Evolutionary conservation across 768 basidiomycete genomes (phyloP).

Genomic region (Pleurotus salmoneostramineus): DNA sequence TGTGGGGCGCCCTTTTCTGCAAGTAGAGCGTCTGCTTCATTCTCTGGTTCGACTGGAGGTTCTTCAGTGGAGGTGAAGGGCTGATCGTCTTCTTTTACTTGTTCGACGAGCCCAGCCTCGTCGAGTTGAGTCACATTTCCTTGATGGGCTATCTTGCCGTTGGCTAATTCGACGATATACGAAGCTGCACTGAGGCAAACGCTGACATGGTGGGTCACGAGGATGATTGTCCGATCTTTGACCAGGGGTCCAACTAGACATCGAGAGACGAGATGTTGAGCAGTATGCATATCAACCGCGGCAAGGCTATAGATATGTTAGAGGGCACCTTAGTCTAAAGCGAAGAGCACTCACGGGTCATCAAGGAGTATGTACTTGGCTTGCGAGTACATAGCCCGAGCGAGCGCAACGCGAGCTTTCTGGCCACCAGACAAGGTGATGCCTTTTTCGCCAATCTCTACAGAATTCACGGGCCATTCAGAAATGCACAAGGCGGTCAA

Average conservation of each 20-base stretch:
- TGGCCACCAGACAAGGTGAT: slow-evolving; percentile 75
- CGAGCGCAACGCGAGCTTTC: slow-evolving; percentile 70
- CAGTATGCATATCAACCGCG: slow-evolving; percentile 77
- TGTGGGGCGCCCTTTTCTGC: background rate
- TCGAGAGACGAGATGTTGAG: slow-evolving; percentile 59
- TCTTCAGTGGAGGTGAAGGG: slow-evolving; percentile 21
- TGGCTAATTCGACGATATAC: slow-evolving; percentile 60
- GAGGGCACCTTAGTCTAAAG: background rate
- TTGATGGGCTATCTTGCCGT: slow-evolving; percentile 45
- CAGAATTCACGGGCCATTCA: too few relatives aligned
- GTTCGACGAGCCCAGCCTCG: slow-evolving; percentile 36
- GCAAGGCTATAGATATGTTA: slow-evolving; percentile 39
- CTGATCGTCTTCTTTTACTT: slow-evolving; percentile 43
- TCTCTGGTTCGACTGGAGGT: slow-evolving; percentile 14
- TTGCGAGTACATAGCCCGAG: slow-evolving; percentile 75
- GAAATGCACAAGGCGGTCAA: background rate
- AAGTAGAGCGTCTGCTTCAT: slow-evolving; percentile 28
- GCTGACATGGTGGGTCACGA: slow-evolving; percentile 81
- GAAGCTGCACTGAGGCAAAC: slow-evolving; percentile 66
- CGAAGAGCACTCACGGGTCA: slow-evolving; percentile 52
- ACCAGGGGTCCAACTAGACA: slow-evolving; percentile 65
- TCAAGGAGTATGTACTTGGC: slow-evolving; percentile 66
- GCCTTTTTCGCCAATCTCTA: slow-evolving; percentile 81
- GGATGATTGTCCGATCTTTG: slow-evolving; percentile 63
- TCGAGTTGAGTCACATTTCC: slow-evolving; percentile 47